phyloP scores from a whole-genome alignment of 177 flowering plant genomes.

The Telopea speciosissima region DNA sequence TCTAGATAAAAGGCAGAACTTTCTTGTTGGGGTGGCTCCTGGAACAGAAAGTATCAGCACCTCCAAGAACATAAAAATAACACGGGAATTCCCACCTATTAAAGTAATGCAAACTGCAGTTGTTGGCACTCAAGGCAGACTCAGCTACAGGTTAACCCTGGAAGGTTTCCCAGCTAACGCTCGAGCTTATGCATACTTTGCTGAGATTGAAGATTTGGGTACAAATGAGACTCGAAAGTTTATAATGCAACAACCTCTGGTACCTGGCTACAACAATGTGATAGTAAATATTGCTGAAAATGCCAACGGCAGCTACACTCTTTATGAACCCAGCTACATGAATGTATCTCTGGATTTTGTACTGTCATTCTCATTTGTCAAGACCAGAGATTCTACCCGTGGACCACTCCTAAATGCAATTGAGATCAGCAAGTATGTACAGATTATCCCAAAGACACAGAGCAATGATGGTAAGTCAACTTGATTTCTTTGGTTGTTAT shows the following conservation, averaged over 20 bases:
- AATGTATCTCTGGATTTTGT: slow-evolving; percentile 71
- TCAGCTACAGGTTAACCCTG: slow-evolving; percentile 70
- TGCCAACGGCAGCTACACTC: slow-evolving; percentile 76
- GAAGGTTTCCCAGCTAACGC: slow-evolving; percentile 93
- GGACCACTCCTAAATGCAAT: slow-evolving; percentile 90
- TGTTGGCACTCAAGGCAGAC: slow-evolving; percentile 66
- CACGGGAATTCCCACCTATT: slow-evolving; percentile 79
- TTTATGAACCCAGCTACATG: slow-evolving; percentile 95
- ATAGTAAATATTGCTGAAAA: slow-evolving; percentile 88
- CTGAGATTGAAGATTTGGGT: slow-evolving; percentile 79
- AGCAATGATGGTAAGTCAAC: slow-evolving; percentile 51
- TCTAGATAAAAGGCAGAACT: slow-evolving; percentile 65
- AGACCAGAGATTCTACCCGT: slow-evolving; percentile 73
- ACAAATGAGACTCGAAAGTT: slow-evolving; percentile 70
- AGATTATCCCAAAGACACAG: slow-evolving; percentile 57
- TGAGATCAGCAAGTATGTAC: slow-evolving; percentile 72
- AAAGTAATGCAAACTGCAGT: slow-evolving; percentile 98
- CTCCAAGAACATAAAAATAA: slow-evolving; percentile 40
- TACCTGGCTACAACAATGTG: slow-evolving; percentile 56
- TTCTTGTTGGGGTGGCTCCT: slow-evolving; percentile 75
- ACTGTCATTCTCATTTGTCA: slow-evolving; percentile 62
- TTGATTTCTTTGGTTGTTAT: not conserved
- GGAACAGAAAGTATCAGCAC: slow-evolving; percentile 81
- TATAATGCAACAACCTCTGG: slow-evolving; percentile 52
- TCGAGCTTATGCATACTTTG: slow-evolving; percentile 84